Evolutionary conservation across 345 rosid genomes (phyloP).

Genomic region (Balakata baccata): DNA sequence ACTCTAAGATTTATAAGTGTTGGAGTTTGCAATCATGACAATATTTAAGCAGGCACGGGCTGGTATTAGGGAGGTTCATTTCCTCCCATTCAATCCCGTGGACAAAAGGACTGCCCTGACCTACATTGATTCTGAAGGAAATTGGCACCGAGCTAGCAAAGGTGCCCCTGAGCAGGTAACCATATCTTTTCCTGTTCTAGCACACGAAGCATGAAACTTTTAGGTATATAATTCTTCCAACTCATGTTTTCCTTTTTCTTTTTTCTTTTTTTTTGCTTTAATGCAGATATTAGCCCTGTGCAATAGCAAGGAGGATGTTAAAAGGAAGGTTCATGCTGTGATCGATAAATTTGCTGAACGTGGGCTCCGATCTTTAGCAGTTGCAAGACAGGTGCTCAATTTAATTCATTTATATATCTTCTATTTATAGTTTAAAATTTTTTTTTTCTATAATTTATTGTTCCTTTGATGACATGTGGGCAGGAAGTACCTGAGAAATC

Average conservation of each 20-base stretch:
- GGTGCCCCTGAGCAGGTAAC: conserved; percentile 93
- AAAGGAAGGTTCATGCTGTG: conserved; percentile 61
- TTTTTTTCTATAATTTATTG: conserved; percentile 3
- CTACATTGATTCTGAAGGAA: conserved; percentile 66
- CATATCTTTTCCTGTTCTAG: neutral
- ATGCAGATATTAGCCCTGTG: conserved; percentile 65
- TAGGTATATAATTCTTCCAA: neutral
- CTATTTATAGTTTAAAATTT: conserved; percentile 1
- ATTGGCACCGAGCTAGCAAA: conserved; percentile 83
- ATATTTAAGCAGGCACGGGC: conserved; percentile 62
- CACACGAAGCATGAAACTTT: neutral
- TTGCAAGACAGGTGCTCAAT: conserved; percentile 73
- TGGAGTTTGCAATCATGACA: neutral
- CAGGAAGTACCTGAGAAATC: conserved; percentile 83
- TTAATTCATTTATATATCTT: neutral
- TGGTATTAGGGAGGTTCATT: conserved; percentile 72
- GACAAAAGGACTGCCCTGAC: conserved; percentile 94
- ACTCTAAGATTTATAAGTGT: neutral
- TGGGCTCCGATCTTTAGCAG: conserved; percentile 85
- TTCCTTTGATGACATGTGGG: conserved; percentile 10
- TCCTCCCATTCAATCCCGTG: conserved; percentile 84
- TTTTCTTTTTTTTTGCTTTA: conserved; percentile 17
- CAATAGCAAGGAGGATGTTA: conserved; percentile 68
- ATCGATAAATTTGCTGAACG: conserved; percentile 92
- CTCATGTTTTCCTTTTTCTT: conserved; percentile 6